Evolutionary conservation across 2,329 filamentous ascomycete genomes (phyloP), one percentile per base, ranked within the genome.

Genomic region (Fusarium devonianum): DNA sequence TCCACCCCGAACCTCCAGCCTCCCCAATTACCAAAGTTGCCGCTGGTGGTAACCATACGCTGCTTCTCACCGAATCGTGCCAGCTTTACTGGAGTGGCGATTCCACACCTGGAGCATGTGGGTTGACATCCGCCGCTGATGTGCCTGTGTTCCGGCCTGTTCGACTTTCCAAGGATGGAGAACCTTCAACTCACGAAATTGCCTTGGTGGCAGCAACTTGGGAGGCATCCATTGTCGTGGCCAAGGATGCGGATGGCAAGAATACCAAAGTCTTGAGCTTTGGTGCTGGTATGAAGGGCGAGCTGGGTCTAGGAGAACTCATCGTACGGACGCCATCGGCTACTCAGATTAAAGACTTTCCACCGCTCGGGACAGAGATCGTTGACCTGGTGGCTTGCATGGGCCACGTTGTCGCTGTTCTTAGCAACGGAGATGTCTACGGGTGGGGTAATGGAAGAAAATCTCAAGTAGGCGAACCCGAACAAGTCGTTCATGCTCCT

Each of bases 361-460:
- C 88, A 2, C 87, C 87, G 0, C 7, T 58, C 1, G 82, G 73
- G 0, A 79, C 79, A 0, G 71, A 76, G n/a, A 69, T 96, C 4
- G 71, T 82, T 1, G 81, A 87, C 49, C 67, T 97, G 18, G 77
- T 86, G 2, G 88, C 89, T 9, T 85, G 89, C 22, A 88, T 96
- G 77, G 85, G 84, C 16, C 94, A 99, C 67, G 84, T 85, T 0
- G 82, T 95, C 12, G 84, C 77, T 2, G 81, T 97, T 1, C 72
- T 96, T 4, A 81, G 81, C 32, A 87, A 88, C 66, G 93, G 92
- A 1, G 80, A 88, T 12, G 86, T 87, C 2, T 96, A 89, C 68
- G 92, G 91, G 3, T 97, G 93, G 93, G 94, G 94, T 0, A 90
- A 85, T 63, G 87, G 89, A 11, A 82, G 91, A 17, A 94, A 96